Conservation (phyloP, 129 eudicot species). For the Glebionis coronaria region DNA sequence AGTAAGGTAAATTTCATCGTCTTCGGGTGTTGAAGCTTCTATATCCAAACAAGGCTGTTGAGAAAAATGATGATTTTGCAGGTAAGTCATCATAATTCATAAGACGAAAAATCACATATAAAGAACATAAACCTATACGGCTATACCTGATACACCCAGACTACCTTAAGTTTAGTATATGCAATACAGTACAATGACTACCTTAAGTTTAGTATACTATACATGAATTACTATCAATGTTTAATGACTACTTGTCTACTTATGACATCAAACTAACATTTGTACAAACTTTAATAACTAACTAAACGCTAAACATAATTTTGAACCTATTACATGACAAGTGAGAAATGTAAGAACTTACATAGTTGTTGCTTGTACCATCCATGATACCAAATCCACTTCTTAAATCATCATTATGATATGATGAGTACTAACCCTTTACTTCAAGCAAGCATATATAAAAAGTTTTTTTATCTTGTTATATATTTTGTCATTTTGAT, state of each 20-base stretch:
- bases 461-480: constrained; percentile 1
- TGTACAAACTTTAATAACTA: too few species aligned
- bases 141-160: too few species aligned
- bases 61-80: not conserved
- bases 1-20: constrained; percentile 36
- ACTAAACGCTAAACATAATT: too few species aligned
- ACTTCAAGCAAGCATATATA: constrained; percentile 30
- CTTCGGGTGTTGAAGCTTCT: constrained; percentile 47
- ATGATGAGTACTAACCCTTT: constrained; percentile 21
- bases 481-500: constrained; percentile 7
- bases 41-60: constrained; percentile 42
- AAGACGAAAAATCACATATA: too few species aligned
- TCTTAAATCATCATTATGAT: constrained; percentile 16
- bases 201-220: too few species aligned
- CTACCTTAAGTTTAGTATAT: too few species aligned
- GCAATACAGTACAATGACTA: too few species aligned
- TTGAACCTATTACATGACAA: not conserved
- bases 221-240: too few species aligned
- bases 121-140: too few species aligned
- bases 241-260: too few species aligned
- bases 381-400: constrained; percentile 30
- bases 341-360: constrained; percentile 16
- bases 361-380: constrained; percentile 28
- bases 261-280: too few species aligned
- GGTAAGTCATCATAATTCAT: too few species aligned